phyloP scores from a whole-genome alignment of 1,284 basidiomycete species.

The Ceratobasidium sp. region DNA sequence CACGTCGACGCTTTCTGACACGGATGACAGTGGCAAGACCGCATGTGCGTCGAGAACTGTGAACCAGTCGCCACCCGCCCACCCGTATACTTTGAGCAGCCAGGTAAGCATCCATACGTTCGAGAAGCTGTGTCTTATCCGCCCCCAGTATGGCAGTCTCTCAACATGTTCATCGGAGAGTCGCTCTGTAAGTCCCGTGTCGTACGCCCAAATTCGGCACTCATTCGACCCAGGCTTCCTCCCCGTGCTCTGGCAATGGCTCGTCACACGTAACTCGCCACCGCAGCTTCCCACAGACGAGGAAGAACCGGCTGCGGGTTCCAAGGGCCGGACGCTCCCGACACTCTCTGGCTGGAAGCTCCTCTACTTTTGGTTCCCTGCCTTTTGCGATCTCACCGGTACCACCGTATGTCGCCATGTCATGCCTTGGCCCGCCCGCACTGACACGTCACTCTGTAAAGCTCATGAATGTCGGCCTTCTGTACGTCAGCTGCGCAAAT shows the following conservation, averaged over 20 bases:
- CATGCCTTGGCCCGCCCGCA: constrained; percentile 21
- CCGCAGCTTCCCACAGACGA: constrained; percentile 59
- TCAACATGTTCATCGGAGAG: constrained; percentile 94
- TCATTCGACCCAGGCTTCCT: constrained; percentile 67
- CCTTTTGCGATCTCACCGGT: constrained; percentile 83
- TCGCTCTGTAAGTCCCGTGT: constrained; percentile 75
- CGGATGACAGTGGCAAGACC: constrained; percentile 63
- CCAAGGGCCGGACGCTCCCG: constrained; percentile 52
- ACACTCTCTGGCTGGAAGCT: constrained; percentile 69
- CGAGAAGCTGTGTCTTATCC: constrained; percentile 28
- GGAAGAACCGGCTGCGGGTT: constrained; percentile 54
- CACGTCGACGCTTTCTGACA: not conserved
- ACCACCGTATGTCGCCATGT: constrained; percentile 67
- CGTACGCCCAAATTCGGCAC: constrained; percentile 33
- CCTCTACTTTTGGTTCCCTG: constrained; percentile 85
- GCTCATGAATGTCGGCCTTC: constrained; percentile 93
- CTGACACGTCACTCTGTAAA: constrained; percentile 51
- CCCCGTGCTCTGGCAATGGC: constrained; percentile 73
- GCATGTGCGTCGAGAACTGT: constrained; percentile 95
- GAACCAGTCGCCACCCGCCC: constrained; percentile 53
- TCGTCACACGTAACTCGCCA: constrained; percentile 53
- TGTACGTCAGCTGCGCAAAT: constrained; percentile 52
- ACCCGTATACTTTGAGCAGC: constrained; percentile 84
- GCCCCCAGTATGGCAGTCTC: constrained; percentile 79
- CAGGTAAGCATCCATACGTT: constrained; percentile 50